These are phyloP conservation scores for Xylariaceae sp. DNA, from an alignment of 2,329 filamentous ascomycete genomes.

Conservation along the genomic window DNA sequence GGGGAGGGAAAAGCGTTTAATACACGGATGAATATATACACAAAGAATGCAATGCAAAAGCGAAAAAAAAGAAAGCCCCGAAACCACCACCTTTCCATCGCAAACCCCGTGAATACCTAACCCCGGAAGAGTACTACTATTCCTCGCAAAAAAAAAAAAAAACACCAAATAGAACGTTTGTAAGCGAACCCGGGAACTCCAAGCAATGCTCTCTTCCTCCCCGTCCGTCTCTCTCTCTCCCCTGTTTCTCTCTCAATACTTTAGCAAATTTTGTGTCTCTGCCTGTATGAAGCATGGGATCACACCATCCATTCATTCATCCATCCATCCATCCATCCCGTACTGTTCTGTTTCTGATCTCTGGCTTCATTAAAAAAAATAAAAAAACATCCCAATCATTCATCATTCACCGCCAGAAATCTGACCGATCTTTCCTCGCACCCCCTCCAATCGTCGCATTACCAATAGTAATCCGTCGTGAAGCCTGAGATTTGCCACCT, in stretches of 20 bases:
- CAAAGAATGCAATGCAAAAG: too few relatives aligned
- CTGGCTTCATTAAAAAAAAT: neutral
- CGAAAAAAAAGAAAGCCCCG: too few relatives aligned
- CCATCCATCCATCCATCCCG: neutral
- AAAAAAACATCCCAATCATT: too few relatives aligned
- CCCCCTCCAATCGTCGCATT: conserved; percentile 28
- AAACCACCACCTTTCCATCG: too few relatives aligned
- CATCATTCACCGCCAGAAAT: conserved; percentile 22
- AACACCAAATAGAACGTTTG: conserved; percentile 3
- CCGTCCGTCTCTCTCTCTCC: too few relatives aligned
- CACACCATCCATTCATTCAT: neutral
- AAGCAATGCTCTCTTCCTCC: conserved; percentile 4
- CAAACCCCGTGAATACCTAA: too few relatives aligned
- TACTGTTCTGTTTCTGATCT: too few relatives aligned
- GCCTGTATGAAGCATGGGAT: too few relatives aligned
- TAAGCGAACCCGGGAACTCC: conserved; percentile 7
- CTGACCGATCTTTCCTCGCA: conserved; percentile 17
- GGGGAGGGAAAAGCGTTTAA: too few relatives aligned
- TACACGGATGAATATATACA: too few relatives aligned
- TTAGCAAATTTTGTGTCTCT: too few relatives aligned
- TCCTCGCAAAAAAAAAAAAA: conserved; percentile 5
- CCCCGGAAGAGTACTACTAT: neutral
- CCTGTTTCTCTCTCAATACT: too few relatives aligned
- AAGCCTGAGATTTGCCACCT: conserved; percentile 22
- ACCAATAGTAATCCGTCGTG: conserved; percentile 42